Evolutionary conservation across 108 stramenopile species (phyloP).

Genomic region (Mayamaea pseudoterrestris): DNA sequence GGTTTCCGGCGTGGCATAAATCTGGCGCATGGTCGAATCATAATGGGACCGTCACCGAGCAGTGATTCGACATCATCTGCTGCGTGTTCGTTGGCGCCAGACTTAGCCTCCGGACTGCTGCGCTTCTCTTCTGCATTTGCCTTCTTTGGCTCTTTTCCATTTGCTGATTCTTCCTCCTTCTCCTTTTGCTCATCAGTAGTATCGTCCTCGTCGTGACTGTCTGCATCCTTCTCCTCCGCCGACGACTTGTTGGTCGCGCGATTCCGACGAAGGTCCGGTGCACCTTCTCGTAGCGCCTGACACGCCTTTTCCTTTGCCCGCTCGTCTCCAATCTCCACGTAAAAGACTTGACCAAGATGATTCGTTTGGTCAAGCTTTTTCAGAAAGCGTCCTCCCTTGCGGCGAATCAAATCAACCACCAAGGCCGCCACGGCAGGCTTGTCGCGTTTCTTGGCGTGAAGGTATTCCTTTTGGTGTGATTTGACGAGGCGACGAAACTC

Average conservation of each 20-base stretch:
- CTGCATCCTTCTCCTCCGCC: not conserved
- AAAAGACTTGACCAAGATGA: constrained; percentile 19
- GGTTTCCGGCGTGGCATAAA: constrained; percentile 9
- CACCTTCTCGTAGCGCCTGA: constrained; percentile 48
- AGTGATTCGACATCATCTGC: no score
- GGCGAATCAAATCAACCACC: constrained; percentile 35
- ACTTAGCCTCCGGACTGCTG: no score
- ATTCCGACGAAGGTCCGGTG: constrained; percentile 28
- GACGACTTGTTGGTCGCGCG: constrained; percentile 5
- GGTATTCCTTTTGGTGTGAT: constrained; percentile 27
- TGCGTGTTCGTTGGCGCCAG: no score
- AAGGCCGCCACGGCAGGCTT: constrained; percentile 52
- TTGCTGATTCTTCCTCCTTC: not conserved
- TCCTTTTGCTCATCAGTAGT: not conserved
- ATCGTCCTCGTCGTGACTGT: not conserved
- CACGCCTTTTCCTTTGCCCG: constrained; percentile 21
- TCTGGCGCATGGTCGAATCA: constrained; percentile 21
- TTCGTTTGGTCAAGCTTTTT: constrained; percentile 8
- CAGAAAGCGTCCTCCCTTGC: constrained; percentile 37
- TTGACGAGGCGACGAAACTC: constrained; percentile 61
- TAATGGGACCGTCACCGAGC: constrained; percentile 11
- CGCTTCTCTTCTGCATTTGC: not conserved
- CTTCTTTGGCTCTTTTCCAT: not conserved
- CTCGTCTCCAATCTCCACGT: constrained; percentile 44
- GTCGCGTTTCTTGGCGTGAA: constrained; percentile 62